Evolutionary conservation across 2,329 filamentous ascomycete species (phyloP).

Genomic region (Arthrobotrys conoides): DNA sequence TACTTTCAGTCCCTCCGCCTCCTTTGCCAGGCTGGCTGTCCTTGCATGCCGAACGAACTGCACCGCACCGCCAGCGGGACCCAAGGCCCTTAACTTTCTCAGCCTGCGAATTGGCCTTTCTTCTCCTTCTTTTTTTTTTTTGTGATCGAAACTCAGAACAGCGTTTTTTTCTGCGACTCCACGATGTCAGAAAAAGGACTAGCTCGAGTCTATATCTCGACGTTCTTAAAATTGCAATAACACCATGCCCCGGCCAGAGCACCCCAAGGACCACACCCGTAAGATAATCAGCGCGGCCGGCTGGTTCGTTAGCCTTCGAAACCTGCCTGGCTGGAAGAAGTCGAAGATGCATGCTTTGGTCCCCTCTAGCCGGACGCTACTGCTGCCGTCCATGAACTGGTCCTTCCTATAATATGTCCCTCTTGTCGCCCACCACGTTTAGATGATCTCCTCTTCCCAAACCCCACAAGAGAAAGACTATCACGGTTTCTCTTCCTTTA

Average conservation of each 20-base stretch:
- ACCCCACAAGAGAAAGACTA: constrained; percentile 56
- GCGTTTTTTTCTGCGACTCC: constrained; percentile 40
- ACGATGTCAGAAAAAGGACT: constrained; percentile 54
- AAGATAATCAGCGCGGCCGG: constrained; percentile 58
- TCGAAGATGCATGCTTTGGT: constrained; percentile 39
- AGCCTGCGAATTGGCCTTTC: constrained; percentile 13
- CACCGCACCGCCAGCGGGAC: constrained; percentile 27
- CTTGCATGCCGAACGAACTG: constrained; percentile 39
- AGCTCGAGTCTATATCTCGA: constrained; percentile 55
- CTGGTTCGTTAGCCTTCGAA: constrained; percentile 48
- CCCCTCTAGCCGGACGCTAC: constrained; percentile 13
- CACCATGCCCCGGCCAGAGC: constrained; percentile 55
- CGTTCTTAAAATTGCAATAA: constrained; percentile 59
- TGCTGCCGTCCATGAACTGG: constrained; percentile 28
- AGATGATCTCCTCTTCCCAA: constrained; percentile 57
- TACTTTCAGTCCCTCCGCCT: constrained; percentile 30
- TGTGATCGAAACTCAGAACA: constrained; percentile 38
- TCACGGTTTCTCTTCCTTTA: constrained; percentile 45
- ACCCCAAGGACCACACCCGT: constrained; percentile 54
- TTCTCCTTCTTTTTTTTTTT: constrained; percentile 33
- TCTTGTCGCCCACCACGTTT: constrained; percentile 59
- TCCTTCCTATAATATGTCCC: constrained; percentile 59
- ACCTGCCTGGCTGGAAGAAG: constrained; percentile 58
- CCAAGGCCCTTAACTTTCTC: constrained; percentile 16
- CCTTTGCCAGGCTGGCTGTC: constrained; percentile 58